phyloP scores from a whole-genome alignment of 2,329 filamentous ascomycete genomes.

The Ophiocordyceps polyrhachis-furcata region DNA sequence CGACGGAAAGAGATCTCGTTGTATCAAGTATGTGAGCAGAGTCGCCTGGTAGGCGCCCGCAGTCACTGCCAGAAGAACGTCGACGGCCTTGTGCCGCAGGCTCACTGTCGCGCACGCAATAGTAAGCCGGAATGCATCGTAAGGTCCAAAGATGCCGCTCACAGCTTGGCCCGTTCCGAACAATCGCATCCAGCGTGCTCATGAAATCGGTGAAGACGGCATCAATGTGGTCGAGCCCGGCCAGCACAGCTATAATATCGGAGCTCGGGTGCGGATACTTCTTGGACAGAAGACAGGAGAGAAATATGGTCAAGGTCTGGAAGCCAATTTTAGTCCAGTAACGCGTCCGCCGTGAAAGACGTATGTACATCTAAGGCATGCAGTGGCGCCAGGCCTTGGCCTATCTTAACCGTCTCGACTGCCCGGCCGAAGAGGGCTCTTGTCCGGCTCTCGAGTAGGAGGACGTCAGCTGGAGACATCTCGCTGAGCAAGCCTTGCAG shows the following conservation, averaged over 20 bases:
- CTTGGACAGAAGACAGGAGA: conserved; percentile 66
- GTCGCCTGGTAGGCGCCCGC: conserved; percentile 94
- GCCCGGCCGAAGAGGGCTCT: conserved; percentile 62
- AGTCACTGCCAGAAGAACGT: conserved; percentile 65
- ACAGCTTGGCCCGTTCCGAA: conserved; percentile 58
- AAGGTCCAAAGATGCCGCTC: conserved; percentile 15
- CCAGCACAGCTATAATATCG: conserved; percentile 78
- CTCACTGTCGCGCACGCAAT: conserved; percentile 35
- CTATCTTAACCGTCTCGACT: conserved; percentile 46
- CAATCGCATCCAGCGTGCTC: conserved; percentile 59
- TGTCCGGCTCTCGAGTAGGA: conserved; percentile 60
- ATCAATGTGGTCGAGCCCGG: conserved; percentile 79
- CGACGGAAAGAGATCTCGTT: conserved; percentile 81
- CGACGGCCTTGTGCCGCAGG: conserved; percentile 60
- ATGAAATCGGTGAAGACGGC: conserved; percentile 78
- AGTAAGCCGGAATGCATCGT: not conserved
- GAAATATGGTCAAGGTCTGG: conserved; percentile 77
- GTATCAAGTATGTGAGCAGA: conserved; percentile 83
- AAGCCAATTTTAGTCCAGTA: not conserved
- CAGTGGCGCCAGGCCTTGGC: conserved; percentile 42
- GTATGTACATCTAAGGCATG: conserved; percentile 81
- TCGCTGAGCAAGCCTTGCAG: conserved; percentile 50
- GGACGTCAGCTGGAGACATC: conserved; percentile 55
- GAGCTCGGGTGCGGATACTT: conserved; percentile 90
- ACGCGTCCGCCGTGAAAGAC: conserved; percentile 10